Conservation (phyloP, 2,329 filamentous ascomycete genomes). For the Ophiosphaerella herpotricha region DNA sequence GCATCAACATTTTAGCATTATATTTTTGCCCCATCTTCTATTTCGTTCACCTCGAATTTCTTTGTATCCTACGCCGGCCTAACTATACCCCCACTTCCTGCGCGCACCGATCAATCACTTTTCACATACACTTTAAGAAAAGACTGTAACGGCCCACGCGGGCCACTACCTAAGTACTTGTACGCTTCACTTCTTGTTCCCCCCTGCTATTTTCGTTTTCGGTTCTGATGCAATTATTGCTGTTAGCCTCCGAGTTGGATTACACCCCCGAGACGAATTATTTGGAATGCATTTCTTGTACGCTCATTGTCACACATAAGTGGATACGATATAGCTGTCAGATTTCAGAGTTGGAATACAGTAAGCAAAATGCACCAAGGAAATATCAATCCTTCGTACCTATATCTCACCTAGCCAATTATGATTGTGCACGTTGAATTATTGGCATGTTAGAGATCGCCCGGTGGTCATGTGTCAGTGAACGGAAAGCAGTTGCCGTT, state of each 20-base stretch:
- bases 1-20: conserved; percentile 40
- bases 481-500: conserved; percentile 24
- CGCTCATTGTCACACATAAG: conserved; percentile 21
- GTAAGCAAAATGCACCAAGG: conserved; percentile 8
- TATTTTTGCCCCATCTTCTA: conserved; percentile 19
- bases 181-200: conserved; percentile 23
- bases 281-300: conserved; percentile 19
- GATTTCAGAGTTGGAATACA: conserved; percentile 11
- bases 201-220: conserved; percentile 1
- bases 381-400: conserved; percentile 14
- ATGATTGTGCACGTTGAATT: conserved; percentile 3
- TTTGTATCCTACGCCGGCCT: conserved; percentile 27
- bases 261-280: conserved; percentile 16
- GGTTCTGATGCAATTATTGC: conserved; percentile 4
- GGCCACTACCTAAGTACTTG: conserved; percentile 35
- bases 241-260: conserved; percentile 1
- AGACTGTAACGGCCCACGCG: conserved; percentile 50
- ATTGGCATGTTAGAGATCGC: not conserved
- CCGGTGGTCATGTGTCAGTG: conserved; percentile 10
- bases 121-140: conserved; percentile 31
- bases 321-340: conserved; percentile 19
- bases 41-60: conserved; percentile 9
- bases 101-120: conserved; percentile 20
- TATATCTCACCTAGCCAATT: not conserved
- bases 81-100: conserved; percentile 38